Conservation (phyloP, 2,329 filamentous ascomycete species). For the Cucurbitaria berberidis region DNA sequence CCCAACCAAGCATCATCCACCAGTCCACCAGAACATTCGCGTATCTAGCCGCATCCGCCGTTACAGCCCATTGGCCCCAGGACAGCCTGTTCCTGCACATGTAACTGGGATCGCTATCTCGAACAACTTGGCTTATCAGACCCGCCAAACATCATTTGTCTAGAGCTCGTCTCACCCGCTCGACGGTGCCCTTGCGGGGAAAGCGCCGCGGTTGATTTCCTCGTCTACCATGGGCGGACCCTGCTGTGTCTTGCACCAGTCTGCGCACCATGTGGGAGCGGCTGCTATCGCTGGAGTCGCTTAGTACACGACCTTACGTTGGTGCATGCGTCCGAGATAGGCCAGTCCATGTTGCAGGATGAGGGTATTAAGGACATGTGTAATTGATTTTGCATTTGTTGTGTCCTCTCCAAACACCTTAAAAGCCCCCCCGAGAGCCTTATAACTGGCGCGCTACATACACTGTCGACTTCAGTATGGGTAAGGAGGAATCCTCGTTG, state of each 20-base stretch:
- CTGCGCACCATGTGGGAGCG: constrained; percentile 3
- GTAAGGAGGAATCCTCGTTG: constrained; percentile 12
- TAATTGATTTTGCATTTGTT: neutral
- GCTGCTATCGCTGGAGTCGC: constrained; percentile 13
- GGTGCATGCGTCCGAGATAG: constrained; percentile 15
- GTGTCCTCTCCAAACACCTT: neutral
- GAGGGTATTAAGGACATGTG: neutral
- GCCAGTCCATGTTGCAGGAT: neutral
- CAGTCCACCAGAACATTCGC: constrained; percentile 8
- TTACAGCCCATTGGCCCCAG: constrained; percentile 12
- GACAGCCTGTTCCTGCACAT: constrained; percentile 11
- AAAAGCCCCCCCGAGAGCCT: neutral
- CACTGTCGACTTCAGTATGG: neutral
- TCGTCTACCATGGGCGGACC: neutral
- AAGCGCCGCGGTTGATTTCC: neutral
- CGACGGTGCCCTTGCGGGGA: constrained; percentile 10
- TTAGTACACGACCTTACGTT: constrained; percentile 24
- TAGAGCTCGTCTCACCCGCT: constrained; percentile 5
- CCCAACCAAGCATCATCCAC: no score
- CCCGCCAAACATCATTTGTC: constrained; percentile 5
- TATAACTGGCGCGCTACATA: neutral
- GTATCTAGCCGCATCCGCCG: constrained; percentile 12
- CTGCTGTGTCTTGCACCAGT: no score
- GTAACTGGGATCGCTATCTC: neutral
- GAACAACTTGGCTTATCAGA: constrained; percentile 15